phyloP scores from a whole-genome alignment of 2,329 filamentous ascomycete species.

The Talaromyces sp. region DNA sequence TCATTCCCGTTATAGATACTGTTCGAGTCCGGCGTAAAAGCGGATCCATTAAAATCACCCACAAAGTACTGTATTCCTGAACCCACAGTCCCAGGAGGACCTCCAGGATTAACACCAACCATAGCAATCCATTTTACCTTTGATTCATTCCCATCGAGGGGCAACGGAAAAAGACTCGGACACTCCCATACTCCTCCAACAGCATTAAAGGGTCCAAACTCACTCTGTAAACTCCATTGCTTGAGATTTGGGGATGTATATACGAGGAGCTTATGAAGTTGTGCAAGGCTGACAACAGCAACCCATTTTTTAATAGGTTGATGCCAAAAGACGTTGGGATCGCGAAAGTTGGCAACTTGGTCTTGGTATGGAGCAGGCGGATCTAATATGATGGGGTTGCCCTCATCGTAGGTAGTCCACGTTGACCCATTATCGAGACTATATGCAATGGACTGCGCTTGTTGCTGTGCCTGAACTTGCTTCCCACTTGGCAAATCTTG shows the following conservation, averaged over 20 bases:
- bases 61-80: constrained; percentile 26
- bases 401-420: constrained; percentile 51
- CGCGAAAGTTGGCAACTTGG: constrained; percentile 41
- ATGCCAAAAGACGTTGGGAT: constrained; percentile 53
- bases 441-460: constrained; percentile 60
- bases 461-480: constrained; percentile 13
- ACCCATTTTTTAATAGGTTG: constrained; percentile 17
- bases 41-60: constrained; percentile 21
- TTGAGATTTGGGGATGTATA: constrained; percentile 22
- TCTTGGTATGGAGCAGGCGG: constrained; percentile 42
- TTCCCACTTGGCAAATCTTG: constrained; percentile 21
- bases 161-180: constrained; percentile 20
- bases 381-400: constrained; percentile 55
- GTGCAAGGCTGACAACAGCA: constrained; percentile 11
- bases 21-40: constrained; percentile 18
- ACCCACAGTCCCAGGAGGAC: constrained; percentile 22
- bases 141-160: constrained; percentile 14
- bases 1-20: constrained; percentile 12
- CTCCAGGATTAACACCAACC: constrained; percentile 24
- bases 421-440: constrained; percentile 57
- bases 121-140: constrained; percentile 21
- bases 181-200: constrained; percentile 27
- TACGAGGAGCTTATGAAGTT: constrained; percentile 18
- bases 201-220: constrained; percentile 18
- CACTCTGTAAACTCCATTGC: constrained; percentile 19